A percentile compares a stretch with the other conserved stretches of the same genome.
phyloP scores from a whole-genome alignment of 2,329 filamentous ascomycete species.

The Fusarium floridanum region DNA sequence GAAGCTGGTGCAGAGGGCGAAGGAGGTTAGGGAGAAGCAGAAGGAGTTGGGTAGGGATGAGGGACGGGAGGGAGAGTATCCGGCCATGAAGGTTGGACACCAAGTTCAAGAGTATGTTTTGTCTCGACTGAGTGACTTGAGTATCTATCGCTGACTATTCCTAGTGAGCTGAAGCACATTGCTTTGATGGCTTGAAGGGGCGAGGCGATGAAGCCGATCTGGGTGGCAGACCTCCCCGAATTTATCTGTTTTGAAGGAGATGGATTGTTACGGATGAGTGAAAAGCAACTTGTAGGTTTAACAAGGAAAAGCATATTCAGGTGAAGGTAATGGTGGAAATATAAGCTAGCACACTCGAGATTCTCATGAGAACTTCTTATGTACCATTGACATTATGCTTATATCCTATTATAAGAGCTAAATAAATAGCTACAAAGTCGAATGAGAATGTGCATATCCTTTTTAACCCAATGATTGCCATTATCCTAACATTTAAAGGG shows the following conservation, averaged over 20 bases:
- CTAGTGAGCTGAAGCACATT: conserved; percentile 66
- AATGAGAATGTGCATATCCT: neutral
- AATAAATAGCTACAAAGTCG: neutral
- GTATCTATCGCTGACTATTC: conserved; percentile 15
- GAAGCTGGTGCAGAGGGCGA: conserved; percentile 59
- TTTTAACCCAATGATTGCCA: neutral
- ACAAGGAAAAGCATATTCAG: neutral
- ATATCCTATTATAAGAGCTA: neutral
- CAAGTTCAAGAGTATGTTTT: conserved; percentile 67
- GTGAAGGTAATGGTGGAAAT: neutral
- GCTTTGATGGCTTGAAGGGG: conserved; percentile 60
- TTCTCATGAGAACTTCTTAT: neutral
- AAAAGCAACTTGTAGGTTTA: neutral
- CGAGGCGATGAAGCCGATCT: too few relatives aligned
- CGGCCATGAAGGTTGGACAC: conserved; percentile 68
- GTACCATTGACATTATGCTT: neutral
- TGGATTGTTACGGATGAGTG: neutral
- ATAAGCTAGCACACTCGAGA: neutral
- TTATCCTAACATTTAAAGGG: neutral
- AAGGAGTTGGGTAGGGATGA: conserved; percentile 65
- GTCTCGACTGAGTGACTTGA: neutral
- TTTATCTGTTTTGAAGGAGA: neutral
- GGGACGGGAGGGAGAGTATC: conserved; percentile 63
- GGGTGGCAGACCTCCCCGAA: too few relatives aligned
- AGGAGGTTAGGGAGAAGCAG: conserved; percentile 60